A percentile compares a stretch with the other conserved stretches of the same genome.
phyloP scores from a whole-genome alignment of 768 basidiomycete genomes.

The Lentinula sp. region DNA sequence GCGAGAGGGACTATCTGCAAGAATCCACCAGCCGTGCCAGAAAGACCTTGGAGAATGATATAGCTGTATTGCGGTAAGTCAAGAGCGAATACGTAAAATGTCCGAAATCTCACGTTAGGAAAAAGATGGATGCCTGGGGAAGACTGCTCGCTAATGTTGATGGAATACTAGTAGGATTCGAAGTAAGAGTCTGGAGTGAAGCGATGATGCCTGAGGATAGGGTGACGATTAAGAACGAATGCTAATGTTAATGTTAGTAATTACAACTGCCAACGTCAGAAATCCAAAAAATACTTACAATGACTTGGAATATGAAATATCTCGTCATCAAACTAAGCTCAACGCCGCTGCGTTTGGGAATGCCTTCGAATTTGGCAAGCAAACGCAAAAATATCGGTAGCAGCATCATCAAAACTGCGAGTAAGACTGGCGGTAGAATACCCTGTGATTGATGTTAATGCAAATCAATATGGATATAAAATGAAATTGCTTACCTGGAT shows the following conservation, averaged over 20 bases:
- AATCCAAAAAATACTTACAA: constrained; percentile 47
- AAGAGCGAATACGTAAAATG: neutral
- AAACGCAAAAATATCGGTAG: constrained; percentile 76
- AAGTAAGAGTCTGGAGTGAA: constrained; percentile 54
- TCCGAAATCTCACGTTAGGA: constrained; percentile 61
- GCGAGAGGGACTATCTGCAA: constrained; percentile 68
- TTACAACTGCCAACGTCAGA: too few species aligned
- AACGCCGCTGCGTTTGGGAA: constrained; percentile 75
- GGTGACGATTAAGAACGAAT: constrained; percentile 91
- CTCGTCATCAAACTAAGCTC: constrained; percentile 91
- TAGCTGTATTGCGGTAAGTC: constrained; percentile 36
- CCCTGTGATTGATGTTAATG: constrained; percentile 37
- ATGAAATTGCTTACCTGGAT: constrained; percentile 34
- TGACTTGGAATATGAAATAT: constrained; percentile 87
- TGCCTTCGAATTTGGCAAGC: constrained; percentile 83
- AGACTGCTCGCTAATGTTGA: constrained; percentile 69
- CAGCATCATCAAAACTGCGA: constrained; percentile 89
- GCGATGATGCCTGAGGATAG: constrained; percentile 78
- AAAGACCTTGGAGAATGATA: constrained; percentile 73
- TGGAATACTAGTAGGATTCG: constrained; percentile 68
- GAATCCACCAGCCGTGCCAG: constrained; percentile 77
- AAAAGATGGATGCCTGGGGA: constrained; percentile 83
- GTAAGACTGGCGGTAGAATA: constrained; percentile 79
- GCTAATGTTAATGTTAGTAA: constrained; percentile 35
- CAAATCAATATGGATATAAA: neutral